These are phyloP conservation scores for Brassica incana DNA, from an alignment of 345 rosid genomes.

Conservation along the genomic window DNA sequence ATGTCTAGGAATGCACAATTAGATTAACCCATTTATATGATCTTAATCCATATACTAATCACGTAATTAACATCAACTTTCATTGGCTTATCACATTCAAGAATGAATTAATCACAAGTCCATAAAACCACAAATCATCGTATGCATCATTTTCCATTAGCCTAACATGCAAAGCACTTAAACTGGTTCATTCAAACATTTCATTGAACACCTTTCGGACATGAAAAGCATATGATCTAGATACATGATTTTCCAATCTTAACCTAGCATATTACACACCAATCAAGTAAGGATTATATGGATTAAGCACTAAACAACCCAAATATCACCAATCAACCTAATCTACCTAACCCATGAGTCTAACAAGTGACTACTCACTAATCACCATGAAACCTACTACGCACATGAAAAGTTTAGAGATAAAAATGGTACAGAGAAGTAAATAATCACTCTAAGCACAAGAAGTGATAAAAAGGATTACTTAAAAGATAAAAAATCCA, in stretches of 20 bases:
- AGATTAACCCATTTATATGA: background rate
- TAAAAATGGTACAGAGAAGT: too few relatives aligned
- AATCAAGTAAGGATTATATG: background rate
- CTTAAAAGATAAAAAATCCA: too few relatives aligned
- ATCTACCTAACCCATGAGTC: background rate
- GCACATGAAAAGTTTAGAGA: background rate
- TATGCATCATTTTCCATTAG: background rate
- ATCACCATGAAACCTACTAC: background rate
- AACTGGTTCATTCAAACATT: too few relatives aligned
- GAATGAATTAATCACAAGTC: background rate
- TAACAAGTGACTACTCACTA: background rate
- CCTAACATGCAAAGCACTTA: background rate
- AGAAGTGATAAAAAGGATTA: too few relatives aligned
- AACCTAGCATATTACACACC: background rate
- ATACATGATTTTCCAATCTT: background rate
- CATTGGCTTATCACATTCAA: background rate
- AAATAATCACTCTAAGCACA: too few relatives aligned
- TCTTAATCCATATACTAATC: background rate
- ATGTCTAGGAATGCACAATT: background rate
- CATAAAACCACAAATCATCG: background rate
- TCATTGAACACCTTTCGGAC: background rate
- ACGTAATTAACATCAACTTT: background rate
- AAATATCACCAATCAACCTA: background rate
- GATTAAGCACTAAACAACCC: background rate
- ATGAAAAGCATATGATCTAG: too few relatives aligned